Evolutionary conservation across 2,329 filamentous ascomycete species (phyloP), one percentile per base, ranked within the genome.

Genomic region (Aspergillus vadensis): DNA sequence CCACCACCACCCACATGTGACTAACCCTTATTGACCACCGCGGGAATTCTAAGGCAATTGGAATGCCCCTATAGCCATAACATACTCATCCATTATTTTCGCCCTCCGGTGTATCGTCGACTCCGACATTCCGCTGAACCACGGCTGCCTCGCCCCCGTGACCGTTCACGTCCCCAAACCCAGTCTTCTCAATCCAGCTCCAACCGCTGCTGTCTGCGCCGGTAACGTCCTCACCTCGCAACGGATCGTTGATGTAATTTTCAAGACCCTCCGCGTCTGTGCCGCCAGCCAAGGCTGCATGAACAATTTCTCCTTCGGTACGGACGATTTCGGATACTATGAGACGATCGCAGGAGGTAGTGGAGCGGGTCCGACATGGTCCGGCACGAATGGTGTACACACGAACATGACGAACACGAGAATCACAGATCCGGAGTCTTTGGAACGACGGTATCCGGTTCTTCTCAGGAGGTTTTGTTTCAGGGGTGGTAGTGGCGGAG

Each of bases 351-450:
- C 44, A 15, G 44, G 44, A 14, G 44, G 44, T 10, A 49, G 44
- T 10, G 44, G 44, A 2, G 44, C 44, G 2, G 44, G 44, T 3
- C 44, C 44, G 2, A 49, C 14, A 3, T 49, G 44, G 44, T 27
- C 44, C 5, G 44, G 44, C 7, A 49, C 44, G 7, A 49, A 49
- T 7, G 44, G 44, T 2, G 44, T 49, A n/a, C 90, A 94, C 72
- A 89, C 86, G 2, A 90, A 94, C 76, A 92, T 93, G 89, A 94
- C 91, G 6, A 95, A 95, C 74, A 94, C 91, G 3, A 84, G 90
- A 14, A 94, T 93, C 70, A 93, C 91, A 0, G 91, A 94, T 71
- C 83, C 88, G 0, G 91, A 95, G 72, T 85, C 92, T 6, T 90
- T 94, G 65, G 91, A 94, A 77, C 82, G 88, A 27, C 80, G 91